Base-by-base conservation (phyloP, 1,284 basidiomycete genomes). In the Ceratobasidium sp. region DNA sequence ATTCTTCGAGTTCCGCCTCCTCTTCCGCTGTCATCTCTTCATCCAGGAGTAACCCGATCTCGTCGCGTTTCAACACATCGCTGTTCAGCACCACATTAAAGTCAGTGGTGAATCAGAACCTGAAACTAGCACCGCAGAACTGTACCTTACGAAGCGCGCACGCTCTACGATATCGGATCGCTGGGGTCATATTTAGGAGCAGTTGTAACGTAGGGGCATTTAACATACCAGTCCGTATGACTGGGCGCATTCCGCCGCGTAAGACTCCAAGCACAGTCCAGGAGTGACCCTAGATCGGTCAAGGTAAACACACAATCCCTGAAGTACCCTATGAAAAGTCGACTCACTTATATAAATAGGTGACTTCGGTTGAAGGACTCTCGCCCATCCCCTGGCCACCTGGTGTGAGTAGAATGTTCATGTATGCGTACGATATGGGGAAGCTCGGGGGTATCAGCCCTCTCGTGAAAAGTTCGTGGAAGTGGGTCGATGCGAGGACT, bases 401-500 rank as follows among this genome's bases (percentile, higher is more conserved):
- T 23, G 67, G 62, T 23, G 81, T 85, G 81, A 96, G 91, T 59
- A 83, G 79, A 44, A 83, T 80, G 67, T 82, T 79, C 84, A 85
- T 84, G 66, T 85, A 84, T 27, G 82, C 81, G 60, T 83, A 81
- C 5, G 89, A 87, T 78, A 95, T 89, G 0, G 93, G 92, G 38
- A 91, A 83, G 6, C 84, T 84, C 69, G 90, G 88, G 78, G 90
- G 88, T 75, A 96, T 85, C 57, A 96, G 82, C 67, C 89, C 89
- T 79, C 89, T 87, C 33, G 89, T 87, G 83, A 97, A 96, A 23
- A 96, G 88, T 79, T 97, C 94, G 83, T 97, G 94, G 81, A 97
- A 97, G 83, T 98, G 96, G 0, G 96, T 96, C 30, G 96, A 91
- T 23, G 91, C 91, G 35, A 97, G 87, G 64, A 94, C 90, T 82